These are phyloP conservation scores for Scedosporium apiospermum DNA, from an alignment of 2,329 filamentous ascomycete genomes.

Conservation along the genomic window DNA sequence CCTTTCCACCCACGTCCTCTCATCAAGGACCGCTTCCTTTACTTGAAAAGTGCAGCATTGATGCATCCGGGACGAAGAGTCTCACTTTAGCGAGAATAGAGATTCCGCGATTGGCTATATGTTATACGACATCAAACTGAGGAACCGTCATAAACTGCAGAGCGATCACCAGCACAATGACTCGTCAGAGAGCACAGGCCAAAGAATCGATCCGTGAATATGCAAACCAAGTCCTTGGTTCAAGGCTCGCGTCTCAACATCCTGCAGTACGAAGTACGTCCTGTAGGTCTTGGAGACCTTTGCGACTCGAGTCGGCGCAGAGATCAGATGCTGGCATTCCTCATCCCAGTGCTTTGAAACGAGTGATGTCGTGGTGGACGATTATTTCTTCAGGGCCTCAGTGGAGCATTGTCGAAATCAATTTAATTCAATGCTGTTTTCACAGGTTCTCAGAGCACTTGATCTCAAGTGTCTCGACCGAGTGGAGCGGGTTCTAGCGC, in stretches of 20 bases:
- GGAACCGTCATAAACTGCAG: background rate
- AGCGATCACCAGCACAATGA: background rate
- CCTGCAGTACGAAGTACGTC: background rate
- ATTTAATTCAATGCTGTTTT: no score
- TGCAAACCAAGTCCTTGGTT: background rate
- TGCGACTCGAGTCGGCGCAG: background rate
- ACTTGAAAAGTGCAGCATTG: background rate
- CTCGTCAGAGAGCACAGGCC: background rate
- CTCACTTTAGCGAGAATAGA: no score
- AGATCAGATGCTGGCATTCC: background rate
- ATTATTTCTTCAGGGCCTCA: background rate
- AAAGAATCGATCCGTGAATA: background rate
- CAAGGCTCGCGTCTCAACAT: background rate
- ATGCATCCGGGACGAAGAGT: background rate
- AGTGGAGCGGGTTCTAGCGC: background rate
- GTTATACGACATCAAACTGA: no score
- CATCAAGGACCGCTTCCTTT: background rate
- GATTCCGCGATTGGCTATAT: no score
- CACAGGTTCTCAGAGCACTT: no score
- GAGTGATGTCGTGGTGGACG: background rate
- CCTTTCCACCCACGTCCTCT: background rate
- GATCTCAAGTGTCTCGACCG: background rate
- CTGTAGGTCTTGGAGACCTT: background rate
- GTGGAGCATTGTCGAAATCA: background rate
- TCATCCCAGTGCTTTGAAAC: background rate